Percentiles rank a stretch among this genome's conserved stretches.
Conservation (phyloP, 2,329 filamentous ascomycete species). For the Neofusicoccum umdonicola region DNA sequence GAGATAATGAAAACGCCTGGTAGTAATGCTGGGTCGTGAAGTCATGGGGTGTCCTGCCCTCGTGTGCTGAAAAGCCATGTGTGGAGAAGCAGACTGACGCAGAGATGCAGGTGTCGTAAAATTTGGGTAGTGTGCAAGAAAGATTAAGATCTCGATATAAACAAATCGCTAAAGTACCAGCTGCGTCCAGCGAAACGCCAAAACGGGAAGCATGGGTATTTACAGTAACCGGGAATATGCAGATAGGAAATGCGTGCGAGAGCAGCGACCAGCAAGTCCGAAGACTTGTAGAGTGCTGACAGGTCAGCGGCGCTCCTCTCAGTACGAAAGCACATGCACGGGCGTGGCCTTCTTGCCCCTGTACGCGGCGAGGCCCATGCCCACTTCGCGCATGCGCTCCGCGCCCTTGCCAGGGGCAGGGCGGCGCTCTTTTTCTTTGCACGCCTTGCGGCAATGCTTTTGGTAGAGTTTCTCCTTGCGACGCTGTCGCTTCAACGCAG, state of each 20-base stretch:
- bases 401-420: slow-evolving; percentile 81
- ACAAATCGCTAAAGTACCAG: slow-evolving; percentile 15
- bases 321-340: slow-evolving; percentile 48
- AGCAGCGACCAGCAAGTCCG: slow-evolving; percentile 40
- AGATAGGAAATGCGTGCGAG: slow-evolving; percentile 21
- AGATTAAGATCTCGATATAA: slow-evolving; percentile 9
- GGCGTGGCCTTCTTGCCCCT: slow-evolving; percentile 53
- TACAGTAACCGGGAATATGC: slow-evolving; percentile 15
- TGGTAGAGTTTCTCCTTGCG: slow-evolving; percentile 90
- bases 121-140: slow-evolving; percentile 7
- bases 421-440: slow-evolving; percentile 66
- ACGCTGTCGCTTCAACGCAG: slow-evolving; percentile 90
- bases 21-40: slow-evolving; percentile 12
- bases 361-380: slow-evolving; percentile 81
- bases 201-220: slow-evolving; percentile 17
- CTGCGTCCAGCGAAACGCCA: slow-evolving; percentile 14
- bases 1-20: slow-evolving; percentile 6
- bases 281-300: slow-evolving; percentile 32
- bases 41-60: slow-evolving; percentile 10
- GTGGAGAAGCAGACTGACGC: not conserved
- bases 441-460: slow-evolving; percentile 76
- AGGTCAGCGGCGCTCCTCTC: slow-evolving; percentile 38
- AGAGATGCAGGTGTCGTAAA: slow-evolving; percentile 2
- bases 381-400: slow-evolving; percentile 89
- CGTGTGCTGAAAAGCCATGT: not conserved